Base-by-base conservation (phyloP, 2,329 filamentous ascomycete species). In the Pseudovirgaria hyperparasitica region DNA sequence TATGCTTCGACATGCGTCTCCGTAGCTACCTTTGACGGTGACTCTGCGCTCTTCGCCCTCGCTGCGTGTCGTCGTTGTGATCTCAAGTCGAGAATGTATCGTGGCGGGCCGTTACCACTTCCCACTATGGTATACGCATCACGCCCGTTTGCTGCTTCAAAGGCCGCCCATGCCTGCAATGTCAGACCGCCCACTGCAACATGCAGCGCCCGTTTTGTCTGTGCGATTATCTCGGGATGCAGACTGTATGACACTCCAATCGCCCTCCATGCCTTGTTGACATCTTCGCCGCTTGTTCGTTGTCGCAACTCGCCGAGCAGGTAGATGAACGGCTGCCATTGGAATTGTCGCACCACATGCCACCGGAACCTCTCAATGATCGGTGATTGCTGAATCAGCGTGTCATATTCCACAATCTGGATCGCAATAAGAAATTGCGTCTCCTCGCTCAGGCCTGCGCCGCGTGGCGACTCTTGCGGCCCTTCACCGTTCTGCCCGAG, bases 281-380 rank as follows among this genome's bases (percentile, higher is more conserved):
- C 43, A 6, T 46, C 29, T 22, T 37, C 9, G 22, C 42, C 29
- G 23, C 36, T n/a, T 3, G 42, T 46, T 9, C 42, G 43, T 11
- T 39, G 34, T 2, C 46, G 40, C 9, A 53, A 36, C 19, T 49
- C 40, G 2, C 37, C 39, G 18, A 69, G 42, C 23, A 69, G 50
- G 37, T 63, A 60, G n/a, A 67, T 58, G 23, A 65, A 54, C 7
- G 62, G 55, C 28, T 67, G 63, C 63, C 63, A 69, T 12, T 58
- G 55, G 40, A 66, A 69, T 20, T 63, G 54, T 16, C 53, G 45
- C 15, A 62, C 51, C 27, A 57, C 46, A 37, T 64, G 58, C 60
- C 62, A 65, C 15, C 47, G 38, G 31, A 56, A 65, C n/a, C 50
- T 46, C 19, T 52, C 47, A 27, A 59, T 44, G 13, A 46, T 45